These are phyloP conservation scores for Krasilnikovozyma curviuscula DNA, from an alignment of 768 basidiomycete species.

Conservation along the genomic window DNA sequence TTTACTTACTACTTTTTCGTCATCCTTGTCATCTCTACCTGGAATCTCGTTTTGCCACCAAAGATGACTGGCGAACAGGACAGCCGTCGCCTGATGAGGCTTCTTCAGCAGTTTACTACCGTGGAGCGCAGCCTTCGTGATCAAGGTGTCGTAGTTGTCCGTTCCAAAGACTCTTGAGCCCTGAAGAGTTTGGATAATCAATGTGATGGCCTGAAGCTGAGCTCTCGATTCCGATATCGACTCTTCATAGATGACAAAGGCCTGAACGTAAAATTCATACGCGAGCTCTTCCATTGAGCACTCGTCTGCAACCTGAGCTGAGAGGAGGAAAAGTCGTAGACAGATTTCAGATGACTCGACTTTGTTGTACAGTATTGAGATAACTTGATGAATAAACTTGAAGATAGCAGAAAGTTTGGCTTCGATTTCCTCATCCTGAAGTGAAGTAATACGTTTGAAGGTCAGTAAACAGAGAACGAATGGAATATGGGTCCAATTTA, in stretches of 20 bases:
- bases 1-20: constrained; percentile 15
- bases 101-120: constrained; percentile 93
- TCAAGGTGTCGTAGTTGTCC: constrained; percentile 92
- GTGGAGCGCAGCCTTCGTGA: constrained; percentile 96
- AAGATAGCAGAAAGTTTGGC: constrained; percentile 67
- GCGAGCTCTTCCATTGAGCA: constrained; percentile 87
- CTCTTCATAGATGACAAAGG: constrained; percentile 95
- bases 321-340: constrained; percentile 80
- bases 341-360: constrained; percentile 67
- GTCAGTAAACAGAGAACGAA: too few relatives aligned
- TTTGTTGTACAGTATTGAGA: constrained; percentile 75
- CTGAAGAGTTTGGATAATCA: constrained; percentile 79
- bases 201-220: constrained; percentile 89
- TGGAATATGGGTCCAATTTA: too few relatives aligned
- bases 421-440: constrained; percentile 69
- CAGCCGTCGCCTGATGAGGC: constrained; percentile 89
- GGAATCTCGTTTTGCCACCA: constrained; percentile 79
- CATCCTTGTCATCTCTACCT: constrained; percentile 32
- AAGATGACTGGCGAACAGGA: constrained; percentile 81
- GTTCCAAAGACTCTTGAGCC: constrained; percentile 73
- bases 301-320: constrained; percentile 86
- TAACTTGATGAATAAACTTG: constrained; percentile 84
- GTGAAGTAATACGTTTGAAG: not conserved
- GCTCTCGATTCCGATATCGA: constrained; percentile 87
- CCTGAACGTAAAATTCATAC: constrained; percentile 94